Conservation (phyloP, 352 stramenopile genomes). For the Globisporangium viniferum region DNA sequence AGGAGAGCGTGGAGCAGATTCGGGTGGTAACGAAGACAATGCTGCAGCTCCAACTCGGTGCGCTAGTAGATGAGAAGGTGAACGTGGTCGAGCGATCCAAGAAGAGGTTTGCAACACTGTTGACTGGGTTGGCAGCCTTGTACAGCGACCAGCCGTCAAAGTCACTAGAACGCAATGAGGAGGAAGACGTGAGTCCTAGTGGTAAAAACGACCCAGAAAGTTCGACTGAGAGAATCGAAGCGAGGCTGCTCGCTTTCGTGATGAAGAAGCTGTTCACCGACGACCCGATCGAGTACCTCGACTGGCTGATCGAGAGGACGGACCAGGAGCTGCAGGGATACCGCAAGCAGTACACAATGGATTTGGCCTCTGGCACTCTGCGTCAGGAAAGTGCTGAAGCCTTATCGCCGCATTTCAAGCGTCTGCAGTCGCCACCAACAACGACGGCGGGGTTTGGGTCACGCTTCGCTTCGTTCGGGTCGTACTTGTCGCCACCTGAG, state of each 20-base stretch:
- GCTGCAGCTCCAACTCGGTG: conserved; percentile 36
- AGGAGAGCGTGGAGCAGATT: conserved; percentile 26
- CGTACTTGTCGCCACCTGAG: not conserved
- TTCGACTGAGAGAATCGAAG: conserved; percentile 6
- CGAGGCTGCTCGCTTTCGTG: conserved; percentile 29
- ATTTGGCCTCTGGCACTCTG: conserved; percentile 22
- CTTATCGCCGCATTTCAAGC: conserved; percentile 20
- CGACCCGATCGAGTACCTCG: conserved; percentile 45
- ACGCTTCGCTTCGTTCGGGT: conserved; percentile 42
- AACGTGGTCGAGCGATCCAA: conserved; percentile 37
- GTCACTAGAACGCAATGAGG: not conserved
- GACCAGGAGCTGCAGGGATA: conserved; percentile 38
- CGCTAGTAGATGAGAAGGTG: conserved; percentile 33
- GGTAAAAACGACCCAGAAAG: not conserved
- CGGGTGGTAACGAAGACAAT: conserved; percentile 37
- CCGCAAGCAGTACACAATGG: conserved; percentile 38
- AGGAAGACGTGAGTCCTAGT: not conserved
- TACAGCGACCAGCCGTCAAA: not conserved
- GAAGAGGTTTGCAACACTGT: conserved; percentile 26
- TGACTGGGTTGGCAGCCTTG: conserved; percentile 19
- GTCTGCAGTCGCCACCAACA: conserved; percentile 20
- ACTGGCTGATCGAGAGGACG: conserved; percentile 34
- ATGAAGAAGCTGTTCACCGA: conserved; percentile 39
- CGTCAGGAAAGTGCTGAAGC: conserved; percentile 27
- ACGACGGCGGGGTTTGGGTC: conserved; percentile 16